Base-by-base conservation (phyloP, 2,329 filamentous ascomycete genomes). In the Aspergillus sp. region DNA sequence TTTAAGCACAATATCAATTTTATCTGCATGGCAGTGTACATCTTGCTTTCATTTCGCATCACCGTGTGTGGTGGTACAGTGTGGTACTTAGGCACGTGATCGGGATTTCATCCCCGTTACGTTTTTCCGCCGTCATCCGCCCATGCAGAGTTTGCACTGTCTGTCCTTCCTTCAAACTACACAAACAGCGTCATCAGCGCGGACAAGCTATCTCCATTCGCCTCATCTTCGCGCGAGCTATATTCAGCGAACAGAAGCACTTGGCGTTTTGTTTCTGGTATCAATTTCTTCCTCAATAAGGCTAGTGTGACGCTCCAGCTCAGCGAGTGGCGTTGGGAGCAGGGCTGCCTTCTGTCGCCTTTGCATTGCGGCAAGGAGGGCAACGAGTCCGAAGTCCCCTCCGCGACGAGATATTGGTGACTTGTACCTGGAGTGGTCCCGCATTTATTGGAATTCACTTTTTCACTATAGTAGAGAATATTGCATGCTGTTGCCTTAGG, bases 61-160 rank as follows among this genome's bases (percentile, higher is more conserved):
- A 4, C 19, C 19, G 19, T 19, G 19, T 19, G 19, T 19, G 19
- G 19, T 19, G 19, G 19, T 19, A 19, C 19, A 19, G 19, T 19
- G 19, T 19, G 19, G 4, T 19, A 19, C 19, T 2, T 19, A 11
- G 7, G 27, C 30, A 42, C 19, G 33, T 37, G 12, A 11, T 37
- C 40, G 34, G 33, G 31, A n/a, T 43, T 38, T 43, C 29, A 28
- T 9, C 1, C 30, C n/a, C 26, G 26, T 10, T 6, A 10, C 5
- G 7, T 29, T 36, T 8, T 10, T 5, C 53, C 68, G 31, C 19
- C 19, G 19, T 19, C 19, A 19, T 19, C 19, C 19, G 19, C 19
- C 19, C 19, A 64, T 65, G 44, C 59, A 56, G 48, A 56, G 62
- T 67, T 67, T 67, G 64, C 64, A 67, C 45, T 67, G 64, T 67